phyloP scores from a whole-genome alignment of 331 rosid species.

The Malus hybrid region DNA sequence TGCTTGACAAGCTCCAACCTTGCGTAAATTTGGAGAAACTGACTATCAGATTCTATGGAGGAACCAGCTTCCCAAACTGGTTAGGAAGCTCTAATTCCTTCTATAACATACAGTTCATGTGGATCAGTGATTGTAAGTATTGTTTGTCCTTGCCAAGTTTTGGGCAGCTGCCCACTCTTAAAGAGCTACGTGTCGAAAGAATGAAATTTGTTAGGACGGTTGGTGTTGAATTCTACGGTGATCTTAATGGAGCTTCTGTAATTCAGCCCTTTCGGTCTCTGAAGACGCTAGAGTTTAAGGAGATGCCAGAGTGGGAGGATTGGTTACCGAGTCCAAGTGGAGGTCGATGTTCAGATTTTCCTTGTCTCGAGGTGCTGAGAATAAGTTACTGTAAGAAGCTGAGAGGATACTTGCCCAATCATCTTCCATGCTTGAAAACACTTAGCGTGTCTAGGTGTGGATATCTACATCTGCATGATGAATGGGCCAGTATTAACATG shows the following conservation, averaged over 20 bases:
- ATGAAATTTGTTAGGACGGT: background rate
- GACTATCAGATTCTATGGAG: no score
- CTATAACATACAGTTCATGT: no score
- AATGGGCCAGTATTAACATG: background rate
- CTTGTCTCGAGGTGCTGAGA: background rate
- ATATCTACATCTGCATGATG: background rate
- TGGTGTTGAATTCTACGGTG: background rate
- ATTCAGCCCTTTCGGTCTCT: background rate
- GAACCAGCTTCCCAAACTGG: no score
- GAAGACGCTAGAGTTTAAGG: background rate
- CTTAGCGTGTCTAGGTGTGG: accelerated
- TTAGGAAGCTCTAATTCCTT: no score
- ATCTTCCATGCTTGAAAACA: no score
- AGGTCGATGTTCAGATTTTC: background rate
- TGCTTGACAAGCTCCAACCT: no score
- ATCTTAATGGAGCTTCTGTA: background rate
- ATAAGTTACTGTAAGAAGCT: background rate
- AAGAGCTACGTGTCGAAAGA: background rate
- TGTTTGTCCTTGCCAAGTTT: background rate
- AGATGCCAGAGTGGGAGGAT: background rate
- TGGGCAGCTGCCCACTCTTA: conserved; percentile 3
- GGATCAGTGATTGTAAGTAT: no score
- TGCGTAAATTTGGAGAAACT: no score
- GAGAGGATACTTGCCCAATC: background rate
- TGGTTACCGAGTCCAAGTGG: background rate